These are phyloP conservation scores for Beta macrorhiza DNA, from an alignment of 179 eudicot species.

Conservation along the genomic window DNA sequence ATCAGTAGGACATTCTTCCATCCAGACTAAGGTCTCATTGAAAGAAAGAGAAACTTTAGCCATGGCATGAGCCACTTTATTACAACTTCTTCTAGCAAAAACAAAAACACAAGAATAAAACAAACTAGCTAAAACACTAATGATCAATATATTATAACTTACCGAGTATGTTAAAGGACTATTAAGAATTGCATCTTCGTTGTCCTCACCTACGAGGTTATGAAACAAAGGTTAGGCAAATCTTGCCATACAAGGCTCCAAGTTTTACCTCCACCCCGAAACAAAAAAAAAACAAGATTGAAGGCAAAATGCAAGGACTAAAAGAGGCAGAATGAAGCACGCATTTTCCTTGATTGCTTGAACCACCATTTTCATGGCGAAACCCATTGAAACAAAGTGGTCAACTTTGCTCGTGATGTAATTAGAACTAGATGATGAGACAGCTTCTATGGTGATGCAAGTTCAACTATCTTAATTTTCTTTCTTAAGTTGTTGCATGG, in stretches of 20 bases:
- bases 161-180: conserved; percentile 20
- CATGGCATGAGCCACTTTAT: too few species aligned
- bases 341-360: conserved; percentile 27
- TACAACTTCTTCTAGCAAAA: too few species aligned
- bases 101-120: too few species aligned
- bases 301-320: not conserved
- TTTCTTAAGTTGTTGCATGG: too few species aligned
- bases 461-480: too few species aligned
- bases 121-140: too few species aligned
- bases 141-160: conserved; percentile 3
- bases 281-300: not conserved
- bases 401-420: conserved; percentile 10
- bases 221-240: not conserved
- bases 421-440: conserved; percentile 20
- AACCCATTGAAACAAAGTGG: conserved; percentile 28
- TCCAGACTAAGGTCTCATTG: too few species aligned
- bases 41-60: too few species aligned
- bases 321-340: not conserved
- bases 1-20: too few species aligned
- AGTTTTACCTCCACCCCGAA: too few species aligned
- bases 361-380: conserved; percentile 14
- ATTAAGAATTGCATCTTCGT: conserved; percentile 24
- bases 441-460: conserved; percentile 6
- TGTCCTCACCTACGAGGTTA: conserved; percentile 19
- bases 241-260: not conserved